These are phyloP conservation scores for Gypsophila paniculata DNA, from an alignment of 179 eudicot species.

Conservation along the genomic window DNA sequence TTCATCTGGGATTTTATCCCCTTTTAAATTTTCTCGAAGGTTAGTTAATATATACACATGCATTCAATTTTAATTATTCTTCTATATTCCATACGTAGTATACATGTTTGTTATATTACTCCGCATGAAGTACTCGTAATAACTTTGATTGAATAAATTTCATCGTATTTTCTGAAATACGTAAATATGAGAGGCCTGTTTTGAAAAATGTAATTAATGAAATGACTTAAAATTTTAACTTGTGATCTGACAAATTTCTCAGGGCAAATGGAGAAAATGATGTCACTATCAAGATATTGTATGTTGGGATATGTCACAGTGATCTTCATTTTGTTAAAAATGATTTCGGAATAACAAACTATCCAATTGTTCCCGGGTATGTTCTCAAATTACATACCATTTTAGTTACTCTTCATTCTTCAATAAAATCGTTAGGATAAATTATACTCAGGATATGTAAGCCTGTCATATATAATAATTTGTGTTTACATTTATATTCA, in stretches of 20 bases:
- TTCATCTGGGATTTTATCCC: conserved; percentile 20
- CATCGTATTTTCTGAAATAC: too few species aligned
- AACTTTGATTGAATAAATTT: too few species aligned
- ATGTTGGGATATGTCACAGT: conserved; percentile 54
- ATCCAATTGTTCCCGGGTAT: conserved; percentile 55
- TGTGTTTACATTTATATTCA: background rate
- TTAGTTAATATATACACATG: background rate
- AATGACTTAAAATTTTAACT: too few species aligned
- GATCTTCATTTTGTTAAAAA: conserved; percentile 50
- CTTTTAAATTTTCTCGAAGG: conserved; percentile 18
- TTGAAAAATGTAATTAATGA: background rate
- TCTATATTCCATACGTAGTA: too few species aligned
- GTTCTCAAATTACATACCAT: background rate
- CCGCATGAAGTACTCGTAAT: too few species aligned
- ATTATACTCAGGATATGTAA: too few species aligned
- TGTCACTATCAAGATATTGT: conserved; percentile 50
- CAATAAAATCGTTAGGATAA: too few species aligned
- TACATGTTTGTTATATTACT: too few species aligned
- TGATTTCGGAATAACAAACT: conserved; percentile 41
- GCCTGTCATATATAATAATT: too few species aligned
- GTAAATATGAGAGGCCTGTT: too few species aligned
- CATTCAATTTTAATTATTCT: too few species aligned
- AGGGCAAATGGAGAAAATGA: conserved; percentile 51
- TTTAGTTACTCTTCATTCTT: too few species aligned
- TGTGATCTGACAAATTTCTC: background rate